Conservation (phyloP, 768 basidiomycete species). For the Rickenella mellea region DNA sequence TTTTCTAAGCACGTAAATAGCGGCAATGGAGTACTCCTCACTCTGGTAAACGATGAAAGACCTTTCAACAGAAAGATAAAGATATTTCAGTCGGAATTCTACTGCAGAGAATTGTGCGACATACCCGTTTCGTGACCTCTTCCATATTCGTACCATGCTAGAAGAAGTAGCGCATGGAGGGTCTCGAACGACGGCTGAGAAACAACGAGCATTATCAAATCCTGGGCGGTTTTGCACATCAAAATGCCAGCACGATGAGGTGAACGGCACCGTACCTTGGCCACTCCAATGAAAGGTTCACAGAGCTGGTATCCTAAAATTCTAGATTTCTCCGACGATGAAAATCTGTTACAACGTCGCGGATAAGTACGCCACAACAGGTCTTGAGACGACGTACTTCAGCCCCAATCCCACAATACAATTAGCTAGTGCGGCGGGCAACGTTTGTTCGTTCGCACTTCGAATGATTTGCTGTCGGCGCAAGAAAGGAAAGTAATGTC, state of each 20-base stretch:
- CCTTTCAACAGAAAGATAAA: no score
- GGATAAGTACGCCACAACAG: background rate
- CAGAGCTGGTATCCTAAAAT: constrained; percentile 2
- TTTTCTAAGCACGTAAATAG: no score
- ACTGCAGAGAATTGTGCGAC: constrained; percentile 26
- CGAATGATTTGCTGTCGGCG: constrained; percentile 55
- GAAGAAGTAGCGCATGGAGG: constrained; percentile 60
- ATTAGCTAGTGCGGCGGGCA: constrained; percentile 26
- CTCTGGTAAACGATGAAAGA: no score
- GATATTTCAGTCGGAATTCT: background rate
- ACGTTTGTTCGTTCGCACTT: constrained; percentile 42
- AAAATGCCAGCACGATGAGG: background rate
- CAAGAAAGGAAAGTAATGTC: constrained; percentile 59
- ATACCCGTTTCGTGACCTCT: constrained; percentile 41
- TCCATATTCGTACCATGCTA: constrained; percentile 72
- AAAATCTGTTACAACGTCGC: no score
- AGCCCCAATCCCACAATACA: constrained; percentile 42
- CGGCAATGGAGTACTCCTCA: no score
- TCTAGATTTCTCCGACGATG: no score
- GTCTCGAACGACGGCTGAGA: constrained; percentile 59
- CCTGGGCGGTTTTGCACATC: constrained; percentile 23
- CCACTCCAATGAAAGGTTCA: constrained; percentile 36
- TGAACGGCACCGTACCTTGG: constrained; percentile 44
- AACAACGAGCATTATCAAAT: constrained; percentile 39
- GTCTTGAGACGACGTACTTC: constrained; percentile 29